Evolutionary conservation across 83 land plant species (phyloP).

Genomic region (Picea engelmannii): DNA sequence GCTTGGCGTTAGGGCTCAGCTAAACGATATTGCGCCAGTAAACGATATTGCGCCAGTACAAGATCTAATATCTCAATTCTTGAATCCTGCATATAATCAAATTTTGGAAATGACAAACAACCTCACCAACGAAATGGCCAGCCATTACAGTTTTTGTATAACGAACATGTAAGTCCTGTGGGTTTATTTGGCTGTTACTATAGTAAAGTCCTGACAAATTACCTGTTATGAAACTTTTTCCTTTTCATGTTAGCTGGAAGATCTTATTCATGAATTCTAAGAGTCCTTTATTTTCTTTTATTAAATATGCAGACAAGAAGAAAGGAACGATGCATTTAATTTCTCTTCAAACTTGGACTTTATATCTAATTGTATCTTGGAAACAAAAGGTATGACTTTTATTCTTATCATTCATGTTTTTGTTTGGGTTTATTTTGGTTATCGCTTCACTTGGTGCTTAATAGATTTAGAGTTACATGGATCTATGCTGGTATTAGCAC

Average conservation of each 20-base stretch:
- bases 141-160: conserved; percentile 8
- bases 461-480: too few relatives aligned
- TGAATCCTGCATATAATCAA: not conserved
- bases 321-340: conserved; percentile 45
- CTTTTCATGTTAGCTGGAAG: too few relatives aligned
- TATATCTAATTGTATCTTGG: conserved; percentile 21
- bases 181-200: not conserved
- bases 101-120: not conserved
- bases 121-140: not conserved
- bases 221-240: too few relatives aligned
- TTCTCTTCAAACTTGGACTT: conserved; percentile 27
- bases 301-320: conserved; percentile 16
- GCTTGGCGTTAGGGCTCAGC: not conserved
- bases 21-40: not conserved
- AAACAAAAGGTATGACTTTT: conserved; percentile 34
- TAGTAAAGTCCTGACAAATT: too few relatives aligned
- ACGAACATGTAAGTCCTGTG: conserved; percentile 16
- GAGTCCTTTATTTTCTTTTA: not conserved
- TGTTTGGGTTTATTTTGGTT: too few relatives aligned
- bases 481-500: too few relatives aligned
- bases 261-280: not conserved
- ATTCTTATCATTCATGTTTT: not conserved
- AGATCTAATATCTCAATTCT: not conserved
- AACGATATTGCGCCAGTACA: too few relatives aligned
- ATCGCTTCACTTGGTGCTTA: too few relatives aligned